Conservation (phyloP, 257 asterid species). For the Leonotis leonurus region DNA sequence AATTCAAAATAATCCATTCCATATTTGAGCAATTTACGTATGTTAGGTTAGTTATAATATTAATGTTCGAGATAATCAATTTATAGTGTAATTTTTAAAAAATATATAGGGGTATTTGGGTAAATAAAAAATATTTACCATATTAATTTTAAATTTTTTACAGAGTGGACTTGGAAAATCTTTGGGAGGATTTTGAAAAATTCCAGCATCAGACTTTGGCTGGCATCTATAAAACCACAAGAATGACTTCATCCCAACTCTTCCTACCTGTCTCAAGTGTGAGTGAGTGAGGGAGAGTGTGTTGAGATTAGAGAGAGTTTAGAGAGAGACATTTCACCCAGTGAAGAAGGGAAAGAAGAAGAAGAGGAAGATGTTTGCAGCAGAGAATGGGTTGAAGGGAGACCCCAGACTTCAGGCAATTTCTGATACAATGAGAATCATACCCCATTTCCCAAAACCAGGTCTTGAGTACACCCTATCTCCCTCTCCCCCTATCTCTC, state of each 20-base stretch:
- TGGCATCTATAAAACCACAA: conserved; percentile 2
- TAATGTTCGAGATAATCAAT: no score
- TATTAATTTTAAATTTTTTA: neutral
- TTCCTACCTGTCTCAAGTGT: neutral
- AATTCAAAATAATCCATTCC: no score
- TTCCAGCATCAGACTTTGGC: conserved; percentile 1
- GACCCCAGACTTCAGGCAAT: conserved; percentile 66
- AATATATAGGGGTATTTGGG: neutral
- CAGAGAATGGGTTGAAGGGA: conserved; percentile 74
- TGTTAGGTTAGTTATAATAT: no score
- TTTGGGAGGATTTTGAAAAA: conserved; percentile 10
- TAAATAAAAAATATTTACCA: neutral
- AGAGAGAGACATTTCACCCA: neutral
- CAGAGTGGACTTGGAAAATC: neutral
- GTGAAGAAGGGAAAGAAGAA: neutral
- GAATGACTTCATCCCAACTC: no score
- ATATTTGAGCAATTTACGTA: no score
- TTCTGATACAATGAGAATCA: conserved; percentile 66
- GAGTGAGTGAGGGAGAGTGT: neutral
- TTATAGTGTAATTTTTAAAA: no score
- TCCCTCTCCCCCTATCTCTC: neutral
- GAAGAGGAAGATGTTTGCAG: conserved; percentile 46
- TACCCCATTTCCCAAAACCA: conserved; percentile 85
- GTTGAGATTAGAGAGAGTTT: neutral
- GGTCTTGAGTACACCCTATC: conserved; percentile 31